These are phyloP conservation scores for Corchorus olitorius DNA, from an alignment of 345 rosid genomes.

Conservation along the genomic window DNA sequence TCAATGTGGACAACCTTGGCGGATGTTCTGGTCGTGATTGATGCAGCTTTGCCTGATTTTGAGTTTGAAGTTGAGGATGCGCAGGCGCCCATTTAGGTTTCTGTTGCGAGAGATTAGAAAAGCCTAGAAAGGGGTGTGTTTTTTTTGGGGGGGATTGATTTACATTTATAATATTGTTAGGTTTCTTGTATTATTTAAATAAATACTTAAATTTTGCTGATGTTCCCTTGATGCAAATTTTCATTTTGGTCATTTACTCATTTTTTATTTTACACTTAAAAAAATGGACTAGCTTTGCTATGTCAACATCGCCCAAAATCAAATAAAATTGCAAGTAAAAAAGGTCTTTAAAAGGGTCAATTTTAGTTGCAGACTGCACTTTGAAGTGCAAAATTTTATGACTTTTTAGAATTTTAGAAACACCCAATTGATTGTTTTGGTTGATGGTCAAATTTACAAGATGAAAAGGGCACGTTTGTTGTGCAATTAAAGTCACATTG, in stretches of 20 bases:
- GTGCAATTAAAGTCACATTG: not conserved
- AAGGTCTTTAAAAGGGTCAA: not conserved
- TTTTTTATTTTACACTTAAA: too few relatives aligned
- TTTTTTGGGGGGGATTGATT: not conserved
- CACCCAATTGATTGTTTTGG: not conserved
- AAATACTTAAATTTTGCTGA: not conserved
- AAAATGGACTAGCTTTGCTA: not conserved
- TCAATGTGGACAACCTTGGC: conserved; percentile 29
- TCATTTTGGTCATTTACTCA: not conserved
- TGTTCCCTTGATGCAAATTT: not conserved
- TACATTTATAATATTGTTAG: conserved; percentile 9
- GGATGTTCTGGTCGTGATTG: not conserved
- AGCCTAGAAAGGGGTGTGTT: not conserved
- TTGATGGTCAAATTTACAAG: not conserved
- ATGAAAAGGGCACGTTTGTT: not conserved
- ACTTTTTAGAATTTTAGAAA: not conserved
- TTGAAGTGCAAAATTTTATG: too few relatives aligned
- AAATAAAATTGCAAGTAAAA: not conserved
- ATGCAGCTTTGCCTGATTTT: conserved; percentile 1
- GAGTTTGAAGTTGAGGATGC: conserved; percentile 23
- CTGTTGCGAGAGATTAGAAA: not conserved
- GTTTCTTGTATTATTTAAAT: not conserved
- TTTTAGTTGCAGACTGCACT: not conserved
- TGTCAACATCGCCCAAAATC: not conserved
- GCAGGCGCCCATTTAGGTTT: conserved; percentile 30